Evolutionary conservation across 202 grass and related monocot species (phyloP), one percentile per base, ranked within the genome.

Genomic region (Setaria viridis): DNA sequence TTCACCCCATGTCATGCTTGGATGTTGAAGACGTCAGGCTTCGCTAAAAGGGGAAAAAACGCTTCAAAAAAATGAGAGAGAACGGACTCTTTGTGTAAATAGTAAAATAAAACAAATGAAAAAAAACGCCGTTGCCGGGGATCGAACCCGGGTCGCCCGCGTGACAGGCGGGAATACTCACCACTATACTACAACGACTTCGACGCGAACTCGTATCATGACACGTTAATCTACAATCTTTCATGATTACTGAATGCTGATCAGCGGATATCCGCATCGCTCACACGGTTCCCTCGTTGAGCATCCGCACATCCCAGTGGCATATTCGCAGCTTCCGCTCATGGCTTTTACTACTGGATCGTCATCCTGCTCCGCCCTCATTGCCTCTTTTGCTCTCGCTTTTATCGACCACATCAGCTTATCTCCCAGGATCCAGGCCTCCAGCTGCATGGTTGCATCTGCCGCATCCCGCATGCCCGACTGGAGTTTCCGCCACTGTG

Each of bases 111-210:
- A 9, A 20, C 39, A 5, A 45, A 5, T 25, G 4, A 4, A 1
- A 32, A 84, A 29, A 29, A 51, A 11, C 93, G 93, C 88, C 80
- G 83, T 87, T 91, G 90, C 83, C 88, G 90, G 86, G 88, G 90
- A 92, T 95, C 86, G 88, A 92, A 91, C 85, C 90, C 87, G 82
- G 86, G 88, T 56, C 54, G 9, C 54, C 54, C 54, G 54, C 20
- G 55, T 94, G 92, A 97, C 88, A 97, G 90, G 87, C 85, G 82
- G 85, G 89, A 85, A 91, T 93, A 95, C 92, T 93, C 78, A 95
- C 95, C 87, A 95, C 91, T 91, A 95, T 94, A 95, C 86, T 91
- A 92, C 89, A 93, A 93, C 87, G 85, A 92, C 88, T 11, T 29
- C 9, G 2, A 2, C 42, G 15, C 0, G 0, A 4, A 0, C 25